Evolutionary conservation across 2,329 filamentous ascomycete species (phyloP), one percentile per base, ranked within the genome.

Genomic region (Akanthomyces dipterigenus): DNA sequence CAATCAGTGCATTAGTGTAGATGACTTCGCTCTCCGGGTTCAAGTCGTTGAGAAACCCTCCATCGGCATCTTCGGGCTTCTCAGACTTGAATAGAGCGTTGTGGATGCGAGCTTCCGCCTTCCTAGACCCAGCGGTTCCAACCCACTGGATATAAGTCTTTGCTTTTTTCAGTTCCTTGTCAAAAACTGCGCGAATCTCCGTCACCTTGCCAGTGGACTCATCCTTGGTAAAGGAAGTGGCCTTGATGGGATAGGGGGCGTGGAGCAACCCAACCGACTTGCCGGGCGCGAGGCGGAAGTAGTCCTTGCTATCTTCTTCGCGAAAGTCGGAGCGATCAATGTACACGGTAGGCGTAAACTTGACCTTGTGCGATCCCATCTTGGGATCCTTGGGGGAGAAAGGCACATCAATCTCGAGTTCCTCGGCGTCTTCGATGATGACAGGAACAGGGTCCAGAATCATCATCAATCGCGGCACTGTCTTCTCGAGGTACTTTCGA

Each of bases 71-170:
- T 43, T 88, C 87, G 2, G 93, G 93, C 69, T 95, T 88, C 53
- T 93, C 88, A 4, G 88, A 91, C 73, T 91, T 92, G 83, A 97
- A 97, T 0, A 98, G 82, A 3, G 86, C 80, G 71, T 91, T 90
- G 77, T 95, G 88, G 53, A 95, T 81, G 63, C 93, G 88, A 46
- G 86, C 89, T 73, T 93, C 89, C 14, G 88, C 87, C 66, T 86
- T 85, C 16, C 81, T 81, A 0, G 88, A 83, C 1, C 85, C 87
- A 43, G 86, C 84, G 5, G 87, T 71, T 22, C 70, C 85, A 6
- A 96, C 90, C 93, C 93, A 97, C 71, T 96, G 92, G 71, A 97
- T 96, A 70, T 86, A 90, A 1, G 91, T 87, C 77, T 96, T 93
- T 46, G 88, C 85, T 68, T 86, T 84, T 70, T 88, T 86, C 20